Evolutionary conservation across 2,329 filamentous ascomycete species (phyloP), one percentile per base, ranked within the genome.

Genomic region (Alternaria dauci): DNA sequence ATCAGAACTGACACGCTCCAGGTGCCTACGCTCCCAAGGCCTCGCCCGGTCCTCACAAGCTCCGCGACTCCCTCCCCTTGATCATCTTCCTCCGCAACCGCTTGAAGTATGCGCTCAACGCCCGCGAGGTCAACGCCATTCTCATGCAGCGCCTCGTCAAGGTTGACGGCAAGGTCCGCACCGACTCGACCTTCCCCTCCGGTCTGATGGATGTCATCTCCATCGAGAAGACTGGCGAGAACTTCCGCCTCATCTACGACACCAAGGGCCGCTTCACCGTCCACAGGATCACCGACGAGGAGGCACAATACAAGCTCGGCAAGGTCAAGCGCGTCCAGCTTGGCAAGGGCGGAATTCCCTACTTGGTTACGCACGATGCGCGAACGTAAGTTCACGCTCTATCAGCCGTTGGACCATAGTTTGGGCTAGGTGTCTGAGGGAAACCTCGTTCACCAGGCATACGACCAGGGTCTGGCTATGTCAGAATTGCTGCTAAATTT

Each of bases 331-430:
- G 94, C 80, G 95, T 99, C 69, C 95, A 99, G 88, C 89, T 99
- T 79, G 95, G 95, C 88, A 94, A 93, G 86, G 96, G 95, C 86
- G 95, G 94, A 88, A 96, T 99, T 90, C 95, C 95, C 96, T 99
- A 97, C 94, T 97, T 98, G 93, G 95, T 99, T 92, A 99, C 95
- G 94, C 95, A 99, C 92, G 95, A 99, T 95, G 95, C 95, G 87
- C 91, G 95, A 93, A 99, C 95, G 94, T 99, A 88, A 97, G 94
- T 98, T 91, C 91, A 88, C 86, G 91, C 91, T 97, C 94, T 95
- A 94, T 97, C 94, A 97, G 94, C 90, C 94, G 94, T 97, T 97
- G 94, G 57, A 93, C 94, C 74, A 75, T 63, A 76, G 76, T 76
- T 76, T 78, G 75, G 76, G 75, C 75, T 74, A 74, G 74, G 71